These are phyloP conservation scores for Triticum urartu DNA, from an alignment of 176 grass and related monocot genomes.

Conservation along the genomic window DNA sequence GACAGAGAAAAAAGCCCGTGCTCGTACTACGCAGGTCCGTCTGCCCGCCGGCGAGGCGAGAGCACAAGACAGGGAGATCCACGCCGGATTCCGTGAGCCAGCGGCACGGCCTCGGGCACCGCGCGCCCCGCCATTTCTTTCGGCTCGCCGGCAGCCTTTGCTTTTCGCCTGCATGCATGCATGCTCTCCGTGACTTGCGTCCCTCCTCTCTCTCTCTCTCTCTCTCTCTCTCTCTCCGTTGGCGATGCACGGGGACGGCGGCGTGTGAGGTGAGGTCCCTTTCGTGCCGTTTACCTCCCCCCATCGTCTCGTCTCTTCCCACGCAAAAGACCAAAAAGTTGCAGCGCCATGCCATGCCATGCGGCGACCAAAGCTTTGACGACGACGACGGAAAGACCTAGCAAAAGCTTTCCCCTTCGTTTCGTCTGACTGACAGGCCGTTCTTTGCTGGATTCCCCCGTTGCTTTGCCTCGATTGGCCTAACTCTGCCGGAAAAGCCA, in stretches of 20 bases:
- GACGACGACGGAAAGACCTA: slow-evolving; percentile 16
- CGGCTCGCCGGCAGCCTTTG: slow-evolving; percentile 37
- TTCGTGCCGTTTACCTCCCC: too few species aligned
- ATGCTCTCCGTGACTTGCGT: slow-evolving; percentile 35
- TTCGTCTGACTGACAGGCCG: not conserved
- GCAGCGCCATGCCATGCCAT: not conserved
- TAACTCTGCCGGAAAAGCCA: slow-evolving; percentile 30
- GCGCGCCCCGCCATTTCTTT: slow-evolving; percentile 28
- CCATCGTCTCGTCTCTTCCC: not conserved
- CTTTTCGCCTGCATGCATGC: slow-evolving; percentile 5
- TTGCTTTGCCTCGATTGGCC: slow-evolving; percentile 15
- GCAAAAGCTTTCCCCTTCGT: slow-evolving; percentile 1
- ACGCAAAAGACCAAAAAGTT: not conserved
- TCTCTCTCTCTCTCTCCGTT: too few species aligned
- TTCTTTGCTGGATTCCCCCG: not conserved
- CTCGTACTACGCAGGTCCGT: too few species aligned
- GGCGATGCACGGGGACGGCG: too few species aligned
- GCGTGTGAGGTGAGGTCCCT: too few species aligned
- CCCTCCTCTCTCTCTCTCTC: too few species aligned
- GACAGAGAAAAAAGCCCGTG: too few species aligned
- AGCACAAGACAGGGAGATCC: slow-evolving; percentile 58
- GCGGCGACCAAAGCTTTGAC: slow-evolving; percentile 33
- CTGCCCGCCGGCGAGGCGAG: not conserved
- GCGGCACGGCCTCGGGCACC: slow-evolving; percentile 26
- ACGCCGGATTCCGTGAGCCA: slow-evolving; percentile 45